Base-by-base conservation (phyloP, 257 asterid genomes). In the Solanum neorickii region DNA sequence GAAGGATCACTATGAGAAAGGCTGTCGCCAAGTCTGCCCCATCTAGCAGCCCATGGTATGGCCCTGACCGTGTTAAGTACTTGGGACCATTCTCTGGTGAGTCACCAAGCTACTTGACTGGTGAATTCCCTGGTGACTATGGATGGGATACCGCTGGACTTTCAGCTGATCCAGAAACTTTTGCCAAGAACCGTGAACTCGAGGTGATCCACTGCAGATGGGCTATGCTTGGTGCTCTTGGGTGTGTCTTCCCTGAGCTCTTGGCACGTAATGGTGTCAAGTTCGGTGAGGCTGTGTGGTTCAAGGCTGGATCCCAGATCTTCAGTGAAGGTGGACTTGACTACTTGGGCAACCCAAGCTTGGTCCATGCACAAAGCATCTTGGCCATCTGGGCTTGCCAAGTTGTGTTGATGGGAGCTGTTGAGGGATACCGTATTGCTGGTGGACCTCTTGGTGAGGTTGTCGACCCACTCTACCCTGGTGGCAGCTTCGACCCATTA, bases 221-320 rank as follows among this genome's bases (percentile, higher is more conserved):
- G 98, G 98, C 98, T 85, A 94, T 93, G 98, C 95, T 94, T 15
- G 95, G 98, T 75, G 98, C 98, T 72, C 94, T 94, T 15, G 98
- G 98, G 25, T 93, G 98, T 66, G 93, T 93, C 31, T 94, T 94
- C 94, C 96, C 96, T 1, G 98, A 94, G 92, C 96, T 94, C 10
- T 87, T 93, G 91, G 89, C 96, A n/a, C 93, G 95, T 21, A 94
- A 93, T 70, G 98, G 98, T 3, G 94, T 94, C 27, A 94, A 94
- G 82, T 94, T 93, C 75, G 96, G 98, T 0, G 98, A 94, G 86
- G 98, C 98, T 3, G 95, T 94, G 0, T 94, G 95, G 98, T 93
- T 94, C 93, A 94, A 94, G 91, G 98, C 98, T 7, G 96, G 98
- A 3, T 56, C 96, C 0, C 95, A 93, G 77, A 94, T 94, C 90